Conservation (phyloP, 2,329 filamentous ascomycete species). For the Claviceps capensis region DNA sequence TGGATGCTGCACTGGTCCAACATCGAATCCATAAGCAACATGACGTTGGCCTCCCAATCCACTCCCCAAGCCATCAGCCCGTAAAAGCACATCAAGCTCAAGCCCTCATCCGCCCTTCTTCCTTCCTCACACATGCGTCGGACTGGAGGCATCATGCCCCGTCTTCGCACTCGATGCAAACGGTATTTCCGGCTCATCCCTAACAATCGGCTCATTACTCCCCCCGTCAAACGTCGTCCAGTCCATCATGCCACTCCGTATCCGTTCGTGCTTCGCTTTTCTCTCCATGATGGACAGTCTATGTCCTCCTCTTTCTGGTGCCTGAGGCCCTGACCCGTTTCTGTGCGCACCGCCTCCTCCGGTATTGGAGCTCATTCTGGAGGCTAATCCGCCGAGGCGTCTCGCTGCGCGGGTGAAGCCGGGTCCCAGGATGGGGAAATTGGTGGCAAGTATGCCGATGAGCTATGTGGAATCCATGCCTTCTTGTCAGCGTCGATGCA, state of each 20-base stretch:
- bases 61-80: too few species aligned
- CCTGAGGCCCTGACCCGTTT: background rate
- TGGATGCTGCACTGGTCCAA: too few species aligned
- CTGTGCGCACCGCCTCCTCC: background rate
- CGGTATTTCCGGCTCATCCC: background rate
- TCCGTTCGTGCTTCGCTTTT: constrained; percentile 10
- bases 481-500: background rate
- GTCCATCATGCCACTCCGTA: constrained; percentile 2
- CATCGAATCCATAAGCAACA: too few species aligned
- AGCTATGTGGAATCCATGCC: constrained; percentile 16
- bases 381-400: constrained; percentile 20
- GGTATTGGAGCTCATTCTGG: background rate
- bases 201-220: constrained; percentile 19
- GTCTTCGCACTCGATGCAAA: background rate
- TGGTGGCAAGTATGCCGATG: constrained; percentile 28
- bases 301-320: background rate
- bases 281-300: constrained; percentile 1
- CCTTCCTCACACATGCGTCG: too few species aligned
- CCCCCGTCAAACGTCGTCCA: constrained; percentile 13
- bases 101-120: too few species aligned
- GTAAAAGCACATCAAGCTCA: too few species aligned
- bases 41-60: too few species aligned
- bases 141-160: background rate
- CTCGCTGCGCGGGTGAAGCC: background rate
- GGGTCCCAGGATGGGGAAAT: constrained; percentile 17